Evolutionary conservation across 1,284 basidiomycete species (phyloP).

Genomic region (Tremellales sp.): DNA sequence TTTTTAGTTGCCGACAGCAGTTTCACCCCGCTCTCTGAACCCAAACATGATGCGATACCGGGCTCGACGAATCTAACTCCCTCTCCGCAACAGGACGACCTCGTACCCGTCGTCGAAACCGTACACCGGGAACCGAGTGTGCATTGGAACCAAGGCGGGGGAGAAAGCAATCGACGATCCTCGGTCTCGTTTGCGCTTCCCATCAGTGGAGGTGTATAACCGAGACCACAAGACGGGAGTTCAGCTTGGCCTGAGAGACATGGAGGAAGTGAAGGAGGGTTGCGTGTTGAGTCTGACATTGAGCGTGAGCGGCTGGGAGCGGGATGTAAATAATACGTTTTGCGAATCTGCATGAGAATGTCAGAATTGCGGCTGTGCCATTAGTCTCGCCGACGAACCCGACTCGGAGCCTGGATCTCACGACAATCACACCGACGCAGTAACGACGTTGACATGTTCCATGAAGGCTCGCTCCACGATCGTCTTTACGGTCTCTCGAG

Average conservation of each 20-base stretch:
- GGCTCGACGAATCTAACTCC: constrained; percentile 28
- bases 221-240: too few relatives aligned
- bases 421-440: constrained; percentile 69
- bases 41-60: constrained; percentile 27
- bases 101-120: background rate
- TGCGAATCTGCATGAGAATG: too few relatives aligned
- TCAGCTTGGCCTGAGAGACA: too few relatives aligned
- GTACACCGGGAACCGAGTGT: background rate
- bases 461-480: too few relatives aligned
- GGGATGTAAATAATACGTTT: too few relatives aligned
- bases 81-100: constrained; percentile 9
- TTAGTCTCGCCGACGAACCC: constrained; percentile 37
- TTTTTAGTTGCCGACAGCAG: too few relatives aligned
- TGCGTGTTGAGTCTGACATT: too few relatives aligned
- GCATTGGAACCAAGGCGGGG: background rate
- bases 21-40: too few relatives aligned
- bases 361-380: too few relatives aligned
- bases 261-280: too few relatives aligned
- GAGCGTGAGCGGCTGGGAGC: too few relatives aligned
- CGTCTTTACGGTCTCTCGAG: too few relatives aligned
- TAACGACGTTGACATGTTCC: constrained; percentile 66
- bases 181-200: constrained; percentile 13
- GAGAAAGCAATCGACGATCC: constrained; percentile 9
- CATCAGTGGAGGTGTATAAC: constrained; percentile 19
- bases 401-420: constrained; percentile 36